Conservation (phyloP, 768 basidiomycete genomes). For the Lactifluus pinguis region DNA sequence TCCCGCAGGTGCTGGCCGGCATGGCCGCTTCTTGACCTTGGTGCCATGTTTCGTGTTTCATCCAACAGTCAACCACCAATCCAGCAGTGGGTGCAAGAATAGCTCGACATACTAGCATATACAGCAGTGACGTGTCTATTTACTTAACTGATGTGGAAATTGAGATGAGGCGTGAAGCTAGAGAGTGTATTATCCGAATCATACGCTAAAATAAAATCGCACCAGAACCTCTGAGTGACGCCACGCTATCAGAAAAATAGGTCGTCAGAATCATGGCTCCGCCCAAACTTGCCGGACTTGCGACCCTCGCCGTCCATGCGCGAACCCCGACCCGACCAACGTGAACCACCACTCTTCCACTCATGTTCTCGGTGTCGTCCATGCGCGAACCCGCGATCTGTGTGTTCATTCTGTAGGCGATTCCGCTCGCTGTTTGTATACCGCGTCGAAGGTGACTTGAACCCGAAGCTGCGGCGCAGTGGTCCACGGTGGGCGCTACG, state of each 20-base stretch:
- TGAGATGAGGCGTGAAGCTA: no score
- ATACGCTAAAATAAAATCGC: background rate
- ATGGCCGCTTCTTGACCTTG: no score
- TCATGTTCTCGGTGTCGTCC: background rate
- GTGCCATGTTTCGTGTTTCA: no score
- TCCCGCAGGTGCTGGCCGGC: no score
- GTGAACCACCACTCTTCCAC: background rate
- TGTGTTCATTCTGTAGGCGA: constrained; percentile 4
- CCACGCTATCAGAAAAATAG: background rate
- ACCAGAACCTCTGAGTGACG: background rate
- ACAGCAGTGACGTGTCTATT: no score
- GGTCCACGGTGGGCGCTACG: background rate
- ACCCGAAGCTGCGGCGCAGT: background rate
- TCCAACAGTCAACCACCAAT: no score
- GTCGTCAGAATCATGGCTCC: background rate
- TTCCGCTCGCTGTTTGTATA: constrained; percentile 3
- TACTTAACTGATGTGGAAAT: no score
- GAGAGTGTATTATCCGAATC: background rate
- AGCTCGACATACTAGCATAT: no score
- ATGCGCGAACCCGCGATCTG: background rate
- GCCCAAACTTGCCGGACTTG: background rate
- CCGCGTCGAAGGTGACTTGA: background rate
- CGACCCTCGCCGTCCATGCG: background rate
- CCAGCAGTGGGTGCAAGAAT: no score
- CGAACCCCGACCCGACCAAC: background rate